Conservation (phyloP, 2,329 filamentous ascomycete genomes). For the Phaeosphaeria sp. region DNA sequence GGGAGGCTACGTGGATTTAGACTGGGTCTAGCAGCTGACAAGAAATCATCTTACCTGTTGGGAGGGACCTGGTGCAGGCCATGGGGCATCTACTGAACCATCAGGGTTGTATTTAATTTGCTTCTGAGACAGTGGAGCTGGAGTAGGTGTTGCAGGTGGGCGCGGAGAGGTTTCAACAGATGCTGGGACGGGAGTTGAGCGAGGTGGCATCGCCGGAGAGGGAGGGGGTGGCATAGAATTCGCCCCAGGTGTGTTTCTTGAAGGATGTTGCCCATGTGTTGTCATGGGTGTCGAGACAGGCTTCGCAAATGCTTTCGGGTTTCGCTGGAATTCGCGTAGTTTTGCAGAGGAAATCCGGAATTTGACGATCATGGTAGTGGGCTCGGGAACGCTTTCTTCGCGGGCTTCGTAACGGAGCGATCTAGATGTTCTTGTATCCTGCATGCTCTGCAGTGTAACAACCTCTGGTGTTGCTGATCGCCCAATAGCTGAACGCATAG, state of each 20-base stretch:
- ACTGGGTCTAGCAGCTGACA: background rate
- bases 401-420: slow-evolving; percentile 68
- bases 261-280: slow-evolving; percentile 55
- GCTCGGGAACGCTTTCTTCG: slow-evolving; percentile 78
- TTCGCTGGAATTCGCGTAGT: slow-evolving; percentile 69
- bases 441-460: slow-evolving; percentile 60
- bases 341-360: slow-evolving; percentile 76
- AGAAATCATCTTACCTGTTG: slow-evolving; percentile 63
- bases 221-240: slow-evolving; percentile 64
- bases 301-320: slow-evolving; percentile 54
- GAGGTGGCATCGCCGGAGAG: slow-evolving; percentile 52
- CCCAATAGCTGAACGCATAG: slow-evolving; percentile 76
- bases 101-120: slow-evolving; percentile 46
- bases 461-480: slow-evolving; percentile 91
- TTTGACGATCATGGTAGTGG: slow-evolving; percentile 69
- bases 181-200: slow-evolving; percentile 33
- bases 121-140: slow-evolving; percentile 34
- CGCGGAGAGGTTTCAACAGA: slow-evolving; percentile 39
- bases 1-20: slow-evolving; percentile 67
- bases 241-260: slow-evolving; percentile 58
- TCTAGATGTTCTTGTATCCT: slow-evolving; percentile 74
- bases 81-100: slow-evolving; percentile 70
- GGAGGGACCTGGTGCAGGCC: slow-evolving; percentile 65
- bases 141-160: slow-evolving; percentile 47
- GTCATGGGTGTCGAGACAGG: slow-evolving; percentile 52